Percentiles rank a stretch among this genome's conserved stretches.
These are phyloP conservation scores for Triticum dicoccoides DNA, from an alignment of 176 grass and related monocot species.

Conservation along the genomic window DNA sequence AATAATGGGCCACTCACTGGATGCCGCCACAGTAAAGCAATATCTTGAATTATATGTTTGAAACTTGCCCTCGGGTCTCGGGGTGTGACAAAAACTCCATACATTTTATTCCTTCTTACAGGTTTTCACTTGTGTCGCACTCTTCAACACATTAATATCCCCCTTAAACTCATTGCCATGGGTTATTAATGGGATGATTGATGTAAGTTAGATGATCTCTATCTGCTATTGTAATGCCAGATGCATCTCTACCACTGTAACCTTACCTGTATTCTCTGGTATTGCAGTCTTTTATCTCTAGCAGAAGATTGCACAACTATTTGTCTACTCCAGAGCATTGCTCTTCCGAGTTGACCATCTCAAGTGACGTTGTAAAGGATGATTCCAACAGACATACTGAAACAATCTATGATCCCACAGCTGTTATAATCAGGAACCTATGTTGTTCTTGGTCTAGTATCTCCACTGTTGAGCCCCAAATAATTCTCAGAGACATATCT, in stretches of 20 bases:
- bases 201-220: slow-evolving; percentile 55
- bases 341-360: not conserved
- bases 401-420: slow-evolving; percentile 15
- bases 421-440: slow-evolving; percentile 46
- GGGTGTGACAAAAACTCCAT: not conserved
- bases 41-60: slow-evolving; percentile 25
- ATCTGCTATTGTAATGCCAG: slow-evolving; percentile 11
- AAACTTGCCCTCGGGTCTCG: not conserved
- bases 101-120: slow-evolving; percentile 44
- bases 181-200: slow-evolving; percentile 98
- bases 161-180: slow-evolving; percentile 97
- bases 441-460: slow-evolving; percentile 74
- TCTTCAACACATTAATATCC: slow-evolving; percentile 94
- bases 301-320: slow-evolving; percentile 68
- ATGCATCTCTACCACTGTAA: slow-evolving; percentile 3
- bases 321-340: slow-evolving; percentile 74
- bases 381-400: slow-evolving; percentile 25
- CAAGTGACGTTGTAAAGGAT: slow-evolving; percentile 32
- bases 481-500: slow-evolving; percentile 59
- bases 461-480: slow-evolving; percentile 29
- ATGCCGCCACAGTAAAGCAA: slow-evolving; percentile 89
- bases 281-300: slow-evolving; percentile 86
- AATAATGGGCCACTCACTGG: slow-evolving; percentile 77
- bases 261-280: slow-evolving; percentile 7
- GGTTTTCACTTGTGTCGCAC: slow-evolving; percentile 98